phyloP scores from a whole-genome alignment of 129 eudicot species.

The Heracleum sosnowskyi region DNA sequence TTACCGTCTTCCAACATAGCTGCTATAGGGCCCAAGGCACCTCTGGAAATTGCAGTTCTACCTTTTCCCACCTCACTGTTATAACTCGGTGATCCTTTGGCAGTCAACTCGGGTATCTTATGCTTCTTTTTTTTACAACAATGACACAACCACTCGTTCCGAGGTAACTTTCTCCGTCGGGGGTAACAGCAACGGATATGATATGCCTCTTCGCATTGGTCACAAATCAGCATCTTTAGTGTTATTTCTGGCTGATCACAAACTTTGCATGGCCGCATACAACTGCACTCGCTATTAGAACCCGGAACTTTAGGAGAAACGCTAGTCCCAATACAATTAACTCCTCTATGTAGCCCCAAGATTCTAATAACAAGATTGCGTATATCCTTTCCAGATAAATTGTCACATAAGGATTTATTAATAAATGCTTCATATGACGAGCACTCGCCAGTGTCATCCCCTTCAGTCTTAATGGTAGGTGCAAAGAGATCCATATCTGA shows the following conservation, averaged over 20 bases:
- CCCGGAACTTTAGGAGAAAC: slow-evolving; percentile 14
- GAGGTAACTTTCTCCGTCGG: slow-evolving; percentile 37
- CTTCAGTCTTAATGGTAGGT: slow-evolving; percentile 33
- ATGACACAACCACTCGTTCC: slow-evolving; percentile 58
- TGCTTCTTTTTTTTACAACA: slow-evolving; percentile 59
- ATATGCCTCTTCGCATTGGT: slow-evolving; percentile 71
- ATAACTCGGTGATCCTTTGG: slow-evolving; percentile 17
- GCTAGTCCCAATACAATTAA: slow-evolving; percentile 6
- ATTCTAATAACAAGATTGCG: slow-evolving; percentile 41
- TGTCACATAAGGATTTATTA: slow-evolving; percentile 20
- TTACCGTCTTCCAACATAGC: slow-evolving; percentile 41
- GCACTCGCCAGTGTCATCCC: slow-evolving; percentile 60
- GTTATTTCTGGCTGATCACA: slow-evolving; percentile 40
- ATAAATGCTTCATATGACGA: slow-evolving; percentile 59
- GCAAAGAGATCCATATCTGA: slow-evolving; percentile 44
- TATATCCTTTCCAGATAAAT: slow-evolving; percentile 37
- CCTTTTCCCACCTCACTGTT: slow-evolving; percentile 16
- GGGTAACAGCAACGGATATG: slow-evolving; percentile 64
- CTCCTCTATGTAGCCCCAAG: slow-evolving; percentile 37
- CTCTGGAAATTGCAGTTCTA: slow-evolving; percentile 21
- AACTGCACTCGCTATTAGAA: slow-evolving; percentile 17
- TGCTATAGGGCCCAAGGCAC: slow-evolving; percentile 40
- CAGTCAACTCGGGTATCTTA: slow-evolving; percentile 29
- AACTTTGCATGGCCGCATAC: slow-evolving; percentile 46
- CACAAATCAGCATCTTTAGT: slow-evolving; percentile 58